Evolutionary conservation across 192 early-diverging fungal species (phyloP), one percentile per base, ranked within the genome.

Genomic region (Geranomyces variabilis): DNA sequence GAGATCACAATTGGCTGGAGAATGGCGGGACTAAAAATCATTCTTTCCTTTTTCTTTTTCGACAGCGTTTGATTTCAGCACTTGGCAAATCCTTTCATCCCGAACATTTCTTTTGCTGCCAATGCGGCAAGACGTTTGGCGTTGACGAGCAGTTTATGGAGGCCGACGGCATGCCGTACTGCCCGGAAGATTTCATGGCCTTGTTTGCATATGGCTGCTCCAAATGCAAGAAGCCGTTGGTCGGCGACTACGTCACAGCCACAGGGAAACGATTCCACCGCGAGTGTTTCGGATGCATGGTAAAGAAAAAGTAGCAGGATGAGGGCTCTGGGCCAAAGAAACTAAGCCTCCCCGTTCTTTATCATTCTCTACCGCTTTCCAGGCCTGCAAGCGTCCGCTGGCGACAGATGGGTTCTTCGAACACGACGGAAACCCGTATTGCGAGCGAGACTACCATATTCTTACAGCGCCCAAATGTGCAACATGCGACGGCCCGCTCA

Each of bases 71-170:
- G 8, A 77, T 80, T 30, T 41, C 48, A 21, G 80, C 80, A 10
- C 66, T 81, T 0, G 77, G 74, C 24, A 71, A 70, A 63, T 58
- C 74, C 10, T 81, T 78, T 28, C 80, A 81, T 36, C 77, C 67
- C 30, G 77, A 80, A 61, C 80, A 81, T 49, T 81, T 81, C 75
- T 81, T 81, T 45, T 81, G 80, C 60, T 45, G 46, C 21, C 77
- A 79, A 63, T 81, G 80, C 51, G 80, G 80, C 0, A 59, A 56
- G 33, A 65, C 22, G 7, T 67, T 79, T 31, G 70, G 45, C 6
- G 21, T 34, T 13, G 63, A 71, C 21, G 69, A 62, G 36, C 19
- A 22, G 1, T 79, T 81, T 67, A 64, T 75, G 59, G 77, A 79
- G 65, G 66, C 29, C 41, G 66, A 81, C 26, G 80, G 77, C 9